Evolutionary conservation across 208 protist genomes (phyloP).

Genomic region (Crithidia fasciculata): DNA sequence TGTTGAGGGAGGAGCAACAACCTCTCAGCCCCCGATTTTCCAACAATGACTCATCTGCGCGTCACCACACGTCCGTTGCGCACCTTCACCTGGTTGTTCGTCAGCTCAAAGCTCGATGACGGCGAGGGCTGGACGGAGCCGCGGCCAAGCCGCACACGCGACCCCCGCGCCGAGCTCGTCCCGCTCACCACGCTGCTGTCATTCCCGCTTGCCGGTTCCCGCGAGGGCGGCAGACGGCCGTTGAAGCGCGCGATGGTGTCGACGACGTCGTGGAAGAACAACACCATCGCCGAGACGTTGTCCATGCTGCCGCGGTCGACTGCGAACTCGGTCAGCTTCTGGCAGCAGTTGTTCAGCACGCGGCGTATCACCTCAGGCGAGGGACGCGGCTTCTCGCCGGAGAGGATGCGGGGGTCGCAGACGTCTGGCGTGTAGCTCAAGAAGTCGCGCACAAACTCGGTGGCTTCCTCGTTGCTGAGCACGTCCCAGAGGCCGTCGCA

Average conservation of each 20-base stretch:
- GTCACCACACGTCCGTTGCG: slow-evolving; percentile 34
- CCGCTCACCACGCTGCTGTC: slow-evolving; percentile 1
- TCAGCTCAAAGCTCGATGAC: slow-evolving; percentile 22
- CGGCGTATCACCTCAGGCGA: slow-evolving; percentile 51
- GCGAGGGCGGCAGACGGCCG: slow-evolving; percentile 1
- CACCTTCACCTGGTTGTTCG: slow-evolving; percentile 31
- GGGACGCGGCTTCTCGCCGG: slow-evolving; percentile 44
- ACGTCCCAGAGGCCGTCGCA: slow-evolving; percentile 93
- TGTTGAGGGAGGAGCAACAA: no score
- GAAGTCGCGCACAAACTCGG: slow-evolving; percentile 79
- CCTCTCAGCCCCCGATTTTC: background rate
- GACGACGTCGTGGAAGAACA: slow-evolving; percentile 86
- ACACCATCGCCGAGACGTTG: slow-evolving; percentile 78
- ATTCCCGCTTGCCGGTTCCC: background rate
- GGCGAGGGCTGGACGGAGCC: slow-evolving; percentile 12
- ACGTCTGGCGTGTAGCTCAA: slow-evolving; percentile 78
- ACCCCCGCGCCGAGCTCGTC: background rate
- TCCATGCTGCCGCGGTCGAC: slow-evolving; percentile 83
- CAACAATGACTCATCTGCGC: slow-evolving; percentile 9
- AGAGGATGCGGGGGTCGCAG: slow-evolving; percentile 36
- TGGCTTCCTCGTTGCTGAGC: slow-evolving; percentile 83
- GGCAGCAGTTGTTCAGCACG: slow-evolving; percentile 74
- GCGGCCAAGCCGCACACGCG: slow-evolving; percentile 1
- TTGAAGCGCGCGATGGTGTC: slow-evolving; percentile 65
- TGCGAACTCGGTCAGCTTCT: slow-evolving; percentile 84